Base-by-base conservation (phyloP, 176 grass and related monocot species). In the Rhynchospora pubera region DNA sequence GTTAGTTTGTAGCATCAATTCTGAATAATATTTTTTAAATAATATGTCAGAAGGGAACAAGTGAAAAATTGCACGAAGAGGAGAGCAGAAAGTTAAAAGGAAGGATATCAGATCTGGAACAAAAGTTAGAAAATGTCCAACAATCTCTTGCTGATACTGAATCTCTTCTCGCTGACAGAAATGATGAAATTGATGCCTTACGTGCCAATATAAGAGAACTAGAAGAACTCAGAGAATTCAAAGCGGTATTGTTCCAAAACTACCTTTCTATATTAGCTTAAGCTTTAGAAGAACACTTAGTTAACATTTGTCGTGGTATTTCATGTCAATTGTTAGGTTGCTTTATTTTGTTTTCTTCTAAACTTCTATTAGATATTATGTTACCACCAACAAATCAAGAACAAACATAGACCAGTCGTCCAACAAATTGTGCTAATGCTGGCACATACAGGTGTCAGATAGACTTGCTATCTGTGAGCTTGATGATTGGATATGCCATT, bases 141-240 rank as follows among this genome's bases (percentile, higher is more conserved):
- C 85, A 57, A 4, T 92, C 93, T 9, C 76, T 99, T 63, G 89
- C 42, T 79, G 68, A 57, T 44, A 59, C 89, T 56, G 88, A 96
- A 83, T 94, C 91, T 59, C 92, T 87, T 90, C 88, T 99, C 46
- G 18, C 84, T 23, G 16, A 84, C 46, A 91, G 87, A 91, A 96
- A 91, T 66, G 50, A 71, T 66, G 97, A 99, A 78, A 65, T 96
- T 14, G 89, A 96, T 71, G 43, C 55, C 1, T 89, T 99, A 65
- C 91, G 94, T 88, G 91, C 81, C 80, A 91, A 82, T 90, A 47
- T 93, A 50, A 99, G 87, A 71, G 97, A 99, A 79, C 86, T 99
- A 56, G 93, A 99, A 52, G 97, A 99, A 62, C 82, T 99, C 53
- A 86, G 91, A 87, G 97, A 99, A 73, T 91, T 93, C 57, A 99